These are phyloP conservation scores for Populus euphratica DNA, from an alignment of 345 rosid species.

Conservation along the genomic window DNA sequence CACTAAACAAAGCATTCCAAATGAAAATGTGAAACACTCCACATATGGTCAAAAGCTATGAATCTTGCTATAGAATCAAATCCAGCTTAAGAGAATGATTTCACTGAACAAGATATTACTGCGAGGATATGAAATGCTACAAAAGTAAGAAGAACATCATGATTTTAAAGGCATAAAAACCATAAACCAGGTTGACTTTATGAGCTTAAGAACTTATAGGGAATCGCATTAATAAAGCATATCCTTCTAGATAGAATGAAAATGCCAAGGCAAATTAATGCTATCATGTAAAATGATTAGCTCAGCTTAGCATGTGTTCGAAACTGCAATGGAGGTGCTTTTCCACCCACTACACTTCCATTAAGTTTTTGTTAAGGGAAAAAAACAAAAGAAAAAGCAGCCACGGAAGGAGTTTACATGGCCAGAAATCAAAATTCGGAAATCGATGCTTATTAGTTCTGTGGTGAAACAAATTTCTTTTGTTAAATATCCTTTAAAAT, in stretches of 20 bases:
- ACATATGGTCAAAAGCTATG: background rate
- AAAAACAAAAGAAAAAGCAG: background rate
- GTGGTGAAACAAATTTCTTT: background rate
- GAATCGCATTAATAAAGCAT: background rate
- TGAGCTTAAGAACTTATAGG: no score
- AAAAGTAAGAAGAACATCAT: background rate
- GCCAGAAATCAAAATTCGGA: background rate
- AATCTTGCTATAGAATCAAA: background rate
- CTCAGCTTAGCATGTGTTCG: background rate
- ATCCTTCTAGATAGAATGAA: background rate
- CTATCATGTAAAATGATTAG: background rate
- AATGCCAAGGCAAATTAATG: background rate
- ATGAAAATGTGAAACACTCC: conserved; percentile 8
- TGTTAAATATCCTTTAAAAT: background rate
- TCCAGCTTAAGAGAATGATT: background rate
- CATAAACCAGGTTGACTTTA: background rate
- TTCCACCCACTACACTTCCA: background rate
- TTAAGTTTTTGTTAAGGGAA: background rate
- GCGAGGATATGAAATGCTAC: background rate
- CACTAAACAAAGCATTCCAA: conserved; percentile 43
- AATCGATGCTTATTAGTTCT: background rate
- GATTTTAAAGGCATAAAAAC: background rate
- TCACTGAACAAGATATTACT: background rate
- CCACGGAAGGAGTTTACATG: background rate
- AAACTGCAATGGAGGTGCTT: background rate